phyloP scores from a whole-genome alignment of 2,329 filamentous ascomycete genomes.

The Dendryphion nanum region DNA sequence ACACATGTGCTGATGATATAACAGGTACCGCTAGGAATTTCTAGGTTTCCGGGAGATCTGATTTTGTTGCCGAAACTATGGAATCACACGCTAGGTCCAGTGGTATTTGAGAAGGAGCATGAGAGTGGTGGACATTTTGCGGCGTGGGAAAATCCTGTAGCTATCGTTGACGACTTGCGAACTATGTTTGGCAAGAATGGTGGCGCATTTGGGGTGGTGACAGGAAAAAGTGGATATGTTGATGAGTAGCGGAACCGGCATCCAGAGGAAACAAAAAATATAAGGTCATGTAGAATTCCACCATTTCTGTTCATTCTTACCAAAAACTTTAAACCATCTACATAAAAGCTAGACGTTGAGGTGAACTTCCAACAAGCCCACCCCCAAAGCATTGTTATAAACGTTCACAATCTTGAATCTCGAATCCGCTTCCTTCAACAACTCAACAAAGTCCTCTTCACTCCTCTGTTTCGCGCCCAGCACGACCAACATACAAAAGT shows the following conservation, averaged over 20 bases:
- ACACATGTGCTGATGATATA: no score
- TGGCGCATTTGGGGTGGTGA: conserved; percentile 16
- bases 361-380: not conserved
- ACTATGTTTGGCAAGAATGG: conserved; percentile 41
- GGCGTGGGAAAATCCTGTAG: conserved; percentile 53
- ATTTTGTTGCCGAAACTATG: conserved; percentile 7
- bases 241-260: no score
- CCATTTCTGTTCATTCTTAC: no score
- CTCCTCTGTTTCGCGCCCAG: conserved; percentile 9
- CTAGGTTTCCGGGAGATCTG: conserved; percentile 3
- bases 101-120: conserved; percentile 39
- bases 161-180: conserved; percentile 50
- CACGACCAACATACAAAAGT: conserved; percentile 20
- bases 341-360: no score
- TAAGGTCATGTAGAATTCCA: no score
- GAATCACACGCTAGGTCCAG: conserved; percentile 19
- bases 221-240: conserved; percentile 14
- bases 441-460: conserved; percentile 1
- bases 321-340: no score
- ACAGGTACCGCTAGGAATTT: conserved; percentile 7
- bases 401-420: conserved; percentile 2
- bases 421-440: conserved; percentile 3
- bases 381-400: not conserved
- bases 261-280: no score
- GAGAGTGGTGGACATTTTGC: conserved; percentile 57